Evolutionary conservation across 2,329 filamentous ascomycete species (phyloP).

Genomic region (Pseudogymnoascus sp.): DNA sequence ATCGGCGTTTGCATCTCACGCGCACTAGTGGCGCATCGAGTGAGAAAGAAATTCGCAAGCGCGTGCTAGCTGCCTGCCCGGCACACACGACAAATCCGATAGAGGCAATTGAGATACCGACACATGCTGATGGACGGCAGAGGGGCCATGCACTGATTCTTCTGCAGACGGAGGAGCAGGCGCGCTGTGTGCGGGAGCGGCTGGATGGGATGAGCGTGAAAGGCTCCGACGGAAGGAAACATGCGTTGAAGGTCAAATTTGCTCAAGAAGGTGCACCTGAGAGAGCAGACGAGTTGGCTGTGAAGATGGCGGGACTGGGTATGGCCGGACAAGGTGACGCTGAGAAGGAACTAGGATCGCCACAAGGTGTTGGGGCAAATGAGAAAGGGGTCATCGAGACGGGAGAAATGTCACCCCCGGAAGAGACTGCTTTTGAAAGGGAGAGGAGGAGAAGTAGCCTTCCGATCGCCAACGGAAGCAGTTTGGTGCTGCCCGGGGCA

Average conservation of each 20-base stretch:
- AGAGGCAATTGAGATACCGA: not conserved
- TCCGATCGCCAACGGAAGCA: not conserved
- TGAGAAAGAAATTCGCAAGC: not conserved
- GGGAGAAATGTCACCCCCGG: not conserved
- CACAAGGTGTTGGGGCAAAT: not conserved
- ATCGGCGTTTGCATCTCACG: constrained; percentile 1
- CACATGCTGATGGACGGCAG: not conserved
- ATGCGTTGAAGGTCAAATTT: constrained; percentile 6
- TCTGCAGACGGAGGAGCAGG: constrained; percentile 3
- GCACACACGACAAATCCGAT: not conserved
- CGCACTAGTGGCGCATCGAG: constrained; percentile 1
- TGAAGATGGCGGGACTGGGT: not conserved
- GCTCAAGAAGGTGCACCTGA: not conserved
- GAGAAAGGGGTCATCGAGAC: not conserved
- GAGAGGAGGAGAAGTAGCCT: constrained; percentile 1
- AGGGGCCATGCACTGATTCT: constrained; percentile 1
- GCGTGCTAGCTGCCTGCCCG: not conserved
- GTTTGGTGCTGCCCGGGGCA: not conserved
- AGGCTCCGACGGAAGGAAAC: constrained; percentile 1
- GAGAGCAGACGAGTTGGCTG: not conserved
- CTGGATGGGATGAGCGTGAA: constrained; percentile 6
- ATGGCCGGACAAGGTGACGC: not conserved
- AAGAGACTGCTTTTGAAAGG: not conserved
- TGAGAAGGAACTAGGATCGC: not conserved
- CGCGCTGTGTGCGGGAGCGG: not conserved